Conservation (phyloP, 2,329 filamentous ascomycete genomes). For the Shiraia bambusicola region DNA sequence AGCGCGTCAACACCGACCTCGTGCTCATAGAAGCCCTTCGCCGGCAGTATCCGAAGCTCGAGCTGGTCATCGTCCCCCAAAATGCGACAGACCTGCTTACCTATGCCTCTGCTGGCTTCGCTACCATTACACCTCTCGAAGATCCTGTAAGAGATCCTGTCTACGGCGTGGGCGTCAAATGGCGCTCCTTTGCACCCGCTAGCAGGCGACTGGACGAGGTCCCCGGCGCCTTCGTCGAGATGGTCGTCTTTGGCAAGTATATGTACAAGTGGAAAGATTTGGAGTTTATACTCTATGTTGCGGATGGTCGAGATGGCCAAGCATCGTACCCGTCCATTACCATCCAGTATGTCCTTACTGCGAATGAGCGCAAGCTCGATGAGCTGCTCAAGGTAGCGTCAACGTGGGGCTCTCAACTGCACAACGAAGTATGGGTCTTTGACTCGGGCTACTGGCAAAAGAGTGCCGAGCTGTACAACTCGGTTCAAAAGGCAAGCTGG, state of each 20-base stretch:
- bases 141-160: constrained; percentile 43
- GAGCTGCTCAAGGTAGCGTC: constrained; percentile 59
- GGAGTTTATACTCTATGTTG: constrained; percentile 48
- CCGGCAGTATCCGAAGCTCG: constrained; percentile 48
- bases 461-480: constrained; percentile 60
- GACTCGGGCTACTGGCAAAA: constrained; percentile 66
- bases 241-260: constrained; percentile 49
- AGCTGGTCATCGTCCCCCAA: constrained; percentile 45
- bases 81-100: constrained; percentile 42
- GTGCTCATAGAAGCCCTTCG: constrained; percentile 50
- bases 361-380: constrained; percentile 44
- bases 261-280: constrained; percentile 49
- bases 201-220: constrained; percentile 40
- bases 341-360: constrained; percentile 50
- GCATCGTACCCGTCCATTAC: constrained; percentile 34
- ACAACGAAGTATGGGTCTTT: constrained; percentile 67
- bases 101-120: constrained; percentile 48
- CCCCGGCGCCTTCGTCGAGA: constrained; percentile 42
- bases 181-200: constrained; percentile 44
- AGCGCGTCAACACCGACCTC: constrained; percentile 48
- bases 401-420: constrained; percentile 57
- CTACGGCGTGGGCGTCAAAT: constrained; percentile 37
- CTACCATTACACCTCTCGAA: constrained; percentile 45
- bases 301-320: constrained; percentile 45
- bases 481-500: constrained; percentile 55